Evolutionary conservation across 257 asterid genomes (phyloP).

Genomic region (Petunia axillaris): DNA sequence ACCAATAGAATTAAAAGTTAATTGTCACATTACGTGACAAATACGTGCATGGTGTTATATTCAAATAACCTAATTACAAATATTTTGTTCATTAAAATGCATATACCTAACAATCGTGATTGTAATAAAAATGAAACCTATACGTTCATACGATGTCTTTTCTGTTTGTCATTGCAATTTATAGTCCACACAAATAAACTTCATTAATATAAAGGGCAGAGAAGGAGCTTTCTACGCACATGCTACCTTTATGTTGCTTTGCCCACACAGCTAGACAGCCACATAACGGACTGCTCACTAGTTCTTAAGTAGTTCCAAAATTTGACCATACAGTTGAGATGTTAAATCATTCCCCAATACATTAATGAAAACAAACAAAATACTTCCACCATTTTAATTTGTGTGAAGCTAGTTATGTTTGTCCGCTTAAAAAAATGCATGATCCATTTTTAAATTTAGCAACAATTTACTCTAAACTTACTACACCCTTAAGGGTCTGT

Average conservation of each 20-base stretch:
- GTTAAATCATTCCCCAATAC: neutral
- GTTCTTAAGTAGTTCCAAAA: neutral
- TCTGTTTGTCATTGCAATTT: neutral
- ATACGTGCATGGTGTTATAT: too few species aligned
- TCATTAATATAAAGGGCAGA: neutral
- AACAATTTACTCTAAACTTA: too few species aligned
- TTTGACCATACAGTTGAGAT: conserved; percentile 6
- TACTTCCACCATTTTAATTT: neutral
- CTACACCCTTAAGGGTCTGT: too few species aligned
- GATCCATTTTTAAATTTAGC: too few species aligned
- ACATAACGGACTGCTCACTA: neutral
- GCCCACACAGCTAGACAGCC: neutral
- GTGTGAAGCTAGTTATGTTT: too few species aligned
- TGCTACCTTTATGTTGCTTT: conserved; percentile 4
- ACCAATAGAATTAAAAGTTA: too few species aligned
- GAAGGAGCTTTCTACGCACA: conserved; percentile 8
- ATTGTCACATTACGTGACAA: too few species aligned
- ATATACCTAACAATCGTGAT: neutral
- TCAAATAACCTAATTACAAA: too few species aligned
- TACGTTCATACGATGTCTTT: neutral
- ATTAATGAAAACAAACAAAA: neutral
- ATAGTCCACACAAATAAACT: neutral
- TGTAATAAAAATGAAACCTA: neutral
- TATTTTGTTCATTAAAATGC: too few species aligned
- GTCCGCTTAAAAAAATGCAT: too few species aligned